A percentile compares a stretch with the other conserved stretches of the same genome.
Conservation (phyloP, 768 basidiomycete species). For the Amanita fuliginea region DNA sequence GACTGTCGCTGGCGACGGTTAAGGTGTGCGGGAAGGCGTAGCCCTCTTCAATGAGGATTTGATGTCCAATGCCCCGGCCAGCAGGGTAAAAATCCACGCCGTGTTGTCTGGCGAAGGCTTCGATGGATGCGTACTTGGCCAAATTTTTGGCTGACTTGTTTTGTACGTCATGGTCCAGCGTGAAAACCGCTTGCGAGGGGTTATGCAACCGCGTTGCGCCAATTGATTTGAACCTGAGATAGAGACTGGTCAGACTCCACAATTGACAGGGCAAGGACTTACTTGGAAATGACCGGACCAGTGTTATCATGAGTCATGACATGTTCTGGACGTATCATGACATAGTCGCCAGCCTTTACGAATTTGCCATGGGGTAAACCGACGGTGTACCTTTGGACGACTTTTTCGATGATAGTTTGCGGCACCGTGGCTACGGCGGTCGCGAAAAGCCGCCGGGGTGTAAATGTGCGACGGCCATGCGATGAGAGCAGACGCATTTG, state of each 20-base stretch:
- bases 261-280: constrained; percentile 18
- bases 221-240: constrained; percentile 87
- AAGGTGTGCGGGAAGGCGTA: constrained; percentile 95
- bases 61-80: constrained; percentile 95
- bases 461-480: constrained; percentile 7
- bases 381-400: constrained; percentile 96
- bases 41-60: constrained; percentile 94
- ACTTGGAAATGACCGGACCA: constrained; percentile 97
- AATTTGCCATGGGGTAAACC: constrained; percentile 68
- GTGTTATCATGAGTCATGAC: constrained; percentile 99
- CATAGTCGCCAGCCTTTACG: constrained; percentile 95
- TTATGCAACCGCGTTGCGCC: constrained; percentile 79
- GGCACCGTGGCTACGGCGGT: constrained; percentile 25
- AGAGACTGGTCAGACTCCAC: constrained; percentile 1
- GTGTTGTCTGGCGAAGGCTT: constrained; percentile 78
- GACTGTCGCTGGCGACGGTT: constrained; percentile 93
- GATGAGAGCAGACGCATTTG: neutral
- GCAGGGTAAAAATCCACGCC: constrained; percentile 94
- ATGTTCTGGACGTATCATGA: constrained; percentile 97
- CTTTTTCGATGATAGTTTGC: constrained; percentile 94
- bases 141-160: constrained; percentile 88
- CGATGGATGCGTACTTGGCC: constrained; percentile 85
- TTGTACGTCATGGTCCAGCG: constrained; percentile 97
- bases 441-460: constrained; percentile 12
- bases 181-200: constrained; percentile 84